Percentiles rank a stretch among this genome's conserved stretches.
Conservation (phyloP, 2,329 filamentous ascomycete genomes). For the Rosellinia necatrix region DNA sequence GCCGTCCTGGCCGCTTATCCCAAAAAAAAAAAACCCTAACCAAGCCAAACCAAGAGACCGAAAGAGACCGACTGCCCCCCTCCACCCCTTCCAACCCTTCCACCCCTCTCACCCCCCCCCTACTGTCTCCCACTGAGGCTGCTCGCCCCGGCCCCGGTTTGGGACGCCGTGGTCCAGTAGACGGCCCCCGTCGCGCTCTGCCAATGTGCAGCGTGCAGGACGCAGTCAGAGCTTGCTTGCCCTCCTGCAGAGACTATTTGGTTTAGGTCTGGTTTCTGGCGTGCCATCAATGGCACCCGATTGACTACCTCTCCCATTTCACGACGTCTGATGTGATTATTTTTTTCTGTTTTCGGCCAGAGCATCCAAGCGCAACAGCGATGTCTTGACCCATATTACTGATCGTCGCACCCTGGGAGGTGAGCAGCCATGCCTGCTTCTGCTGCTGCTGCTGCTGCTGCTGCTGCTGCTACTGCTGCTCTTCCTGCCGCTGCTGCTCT, state of each 20-base stretch:
- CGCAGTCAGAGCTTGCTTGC: too few relatives aligned
- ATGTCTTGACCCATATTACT: neutral
- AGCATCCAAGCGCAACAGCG: constrained; percentile 9
- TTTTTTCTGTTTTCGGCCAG: too few relatives aligned
- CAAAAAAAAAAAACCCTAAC: neutral
- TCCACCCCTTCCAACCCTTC: too few relatives aligned
- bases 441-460: too few relatives aligned
- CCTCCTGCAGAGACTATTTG: constrained; percentile 13
- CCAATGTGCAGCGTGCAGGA: too few relatives aligned
- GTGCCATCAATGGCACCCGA: constrained; percentile 12
- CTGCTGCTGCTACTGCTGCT: too few relatives aligned
- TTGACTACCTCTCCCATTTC: too few relatives aligned
- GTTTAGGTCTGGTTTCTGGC: constrained; percentile 7
- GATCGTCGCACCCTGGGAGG: constrained; percentile 16
- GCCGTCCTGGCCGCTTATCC: constrained; percentile 18
- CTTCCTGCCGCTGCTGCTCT: too few relatives aligned
- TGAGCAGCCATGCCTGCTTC: constrained; percentile 10
- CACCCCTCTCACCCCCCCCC: too few relatives aligned
- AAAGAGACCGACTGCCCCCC: too few relatives aligned
- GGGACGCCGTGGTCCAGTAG: constrained; percentile 21
- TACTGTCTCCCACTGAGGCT: constrained; percentile 17
- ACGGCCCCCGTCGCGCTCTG: constrained; percentile 12
- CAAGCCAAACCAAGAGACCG: too few relatives aligned
- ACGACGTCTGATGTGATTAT: too few relatives aligned
- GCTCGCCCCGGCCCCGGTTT: constrained; percentile 17